phyloP scores from a whole-genome alignment of 495 filamentous ascomycete genomes.

The Neurospora sp. region DNA sequence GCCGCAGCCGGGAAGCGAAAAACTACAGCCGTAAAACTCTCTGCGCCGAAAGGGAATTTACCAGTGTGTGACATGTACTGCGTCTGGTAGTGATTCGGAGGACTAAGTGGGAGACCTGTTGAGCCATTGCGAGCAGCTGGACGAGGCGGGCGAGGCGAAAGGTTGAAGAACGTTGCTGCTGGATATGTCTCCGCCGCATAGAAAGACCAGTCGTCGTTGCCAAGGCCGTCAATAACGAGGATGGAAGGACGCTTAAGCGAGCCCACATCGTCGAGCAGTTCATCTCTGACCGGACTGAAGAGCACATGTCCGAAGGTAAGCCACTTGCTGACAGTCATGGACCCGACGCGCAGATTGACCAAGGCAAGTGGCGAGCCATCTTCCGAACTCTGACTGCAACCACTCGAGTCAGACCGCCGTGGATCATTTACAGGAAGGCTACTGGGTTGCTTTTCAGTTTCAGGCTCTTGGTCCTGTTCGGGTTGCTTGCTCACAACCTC shows the following conservation, averaged over 20 bases:
- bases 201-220: constrained; percentile 89
- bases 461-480: constrained; percentile 26
- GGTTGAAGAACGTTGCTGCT: constrained; percentile 73
- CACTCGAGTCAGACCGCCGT: constrained; percentile 38
- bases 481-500: constrained; percentile 18
- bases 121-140: constrained; percentile 23
- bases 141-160: constrained; percentile 45
- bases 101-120: constrained; percentile 48
- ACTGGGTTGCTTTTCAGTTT: constrained; percentile 17
- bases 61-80: constrained; percentile 55
- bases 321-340: constrained; percentile 62
- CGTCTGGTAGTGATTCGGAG: constrained; percentile 78
- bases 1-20: constrained; percentile 77
- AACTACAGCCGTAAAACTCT: constrained; percentile 77
- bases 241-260: constrained; percentile 52
- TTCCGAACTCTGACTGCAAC: constrained; percentile 33
- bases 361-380: constrained; percentile 56
- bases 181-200: constrained; percentile 92
- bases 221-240: constrained; percentile 83
- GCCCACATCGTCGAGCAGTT: constrained; percentile 43
- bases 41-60: constrained; percentile 77
- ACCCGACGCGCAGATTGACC: constrained; percentile 74
- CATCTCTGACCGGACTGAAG: constrained; percentile 83
- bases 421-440: constrained; percentile 23
- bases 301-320: constrained; percentile 90